Evolutionary conservation across 306 rosid genomes (phyloP).

Genomic region (Morella rubra): DNA sequence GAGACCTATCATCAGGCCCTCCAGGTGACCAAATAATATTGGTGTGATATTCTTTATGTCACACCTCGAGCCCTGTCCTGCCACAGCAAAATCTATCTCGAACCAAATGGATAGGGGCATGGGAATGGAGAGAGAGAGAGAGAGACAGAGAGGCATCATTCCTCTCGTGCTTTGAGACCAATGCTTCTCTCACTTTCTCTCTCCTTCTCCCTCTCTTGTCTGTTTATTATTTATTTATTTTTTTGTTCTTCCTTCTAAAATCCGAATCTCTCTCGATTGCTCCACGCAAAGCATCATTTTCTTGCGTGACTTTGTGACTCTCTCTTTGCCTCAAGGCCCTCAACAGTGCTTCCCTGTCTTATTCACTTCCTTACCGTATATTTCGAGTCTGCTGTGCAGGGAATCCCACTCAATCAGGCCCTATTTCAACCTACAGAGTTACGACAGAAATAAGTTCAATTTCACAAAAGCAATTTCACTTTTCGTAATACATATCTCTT

Average conservation of each 20-base stretch:
- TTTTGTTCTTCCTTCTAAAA: constrained; percentile 12
- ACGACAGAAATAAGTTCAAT: neutral
- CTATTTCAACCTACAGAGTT: constrained; percentile 18
- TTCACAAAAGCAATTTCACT: neutral
- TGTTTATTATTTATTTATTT: neutral
- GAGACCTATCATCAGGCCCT: constrained; percentile 24
- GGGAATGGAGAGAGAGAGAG: constrained; percentile 18
- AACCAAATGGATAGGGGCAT: constrained; percentile 38
- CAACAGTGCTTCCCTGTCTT: constrained; percentile 34
- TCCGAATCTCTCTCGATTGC: constrained; percentile 58
- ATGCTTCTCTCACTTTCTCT: neutral
- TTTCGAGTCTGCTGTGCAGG: constrained; percentile 24
- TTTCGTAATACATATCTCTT: too few relatives aligned
- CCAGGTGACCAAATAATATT: constrained; percentile 55
- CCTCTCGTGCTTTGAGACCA: constrained; percentile 46
- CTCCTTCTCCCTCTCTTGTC: neutral
- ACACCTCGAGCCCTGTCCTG: constrained; percentile 62
- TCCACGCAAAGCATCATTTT: constrained; percentile 62
- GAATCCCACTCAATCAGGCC: constrained; percentile 28
- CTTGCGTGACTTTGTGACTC: constrained; percentile 43
- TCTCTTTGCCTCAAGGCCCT: constrained; percentile 17
- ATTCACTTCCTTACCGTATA: constrained; percentile 35
- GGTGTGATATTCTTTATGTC: constrained; percentile 21
- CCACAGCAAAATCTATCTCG: constrained; percentile 59
- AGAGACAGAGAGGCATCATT: constrained; percentile 41